Base-by-base conservation (phyloP, 2,329 filamentous ascomycete genomes). In the Diplocarpon mali region DNA sequence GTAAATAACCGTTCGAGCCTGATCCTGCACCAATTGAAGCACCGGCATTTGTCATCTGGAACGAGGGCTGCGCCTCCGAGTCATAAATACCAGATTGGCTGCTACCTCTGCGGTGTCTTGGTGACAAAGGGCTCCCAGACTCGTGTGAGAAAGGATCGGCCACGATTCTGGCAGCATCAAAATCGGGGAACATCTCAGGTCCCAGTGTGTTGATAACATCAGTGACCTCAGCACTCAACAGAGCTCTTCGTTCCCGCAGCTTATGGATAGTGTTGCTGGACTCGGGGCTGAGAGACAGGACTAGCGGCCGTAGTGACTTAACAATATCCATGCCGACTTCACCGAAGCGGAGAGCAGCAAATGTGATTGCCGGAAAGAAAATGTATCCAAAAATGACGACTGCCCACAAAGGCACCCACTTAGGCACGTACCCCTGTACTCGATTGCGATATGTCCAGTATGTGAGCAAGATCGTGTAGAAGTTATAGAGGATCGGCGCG, bases 281-380 rank as follows among this genome's bases (percentile, higher is more conserved):
- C 4, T 80, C 79, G 1, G 92, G 92, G 57, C 84, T 83, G 58
- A 96, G 73, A 53, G 85, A 92, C 29, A 95, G 72, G 37, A 94
- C 70, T 9, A 98, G 75, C 5, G 92, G 92, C 9, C 87, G 78
- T 13, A 98, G 74, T 0, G 90, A 96, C 66, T 96, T 98, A 68
- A 92, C 70, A 45, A 98, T 95, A 61, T 98, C 92, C 88, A 98
- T 95, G 42, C 90, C 92, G n/a, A 94, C 83, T 67, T 98, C 92
- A 38, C 92, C 92, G 54, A 96, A 94, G 10, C 92, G 83, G 42
- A 98, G 78, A 6, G 92, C 87, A 4, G 88, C 89, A 63, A 94
- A 95, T 0, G 89, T 95, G 56, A 95, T 83, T 17, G 80, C 75
- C 5, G 89, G 84, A 70, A 95, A 95, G 53, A 93, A 68, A 38